A percentile compares a stretch with the other conserved stretches of the same genome.
Conservation (phyloP, 805 yeast species). For the Saccharomycopsis amapae region DNA sequence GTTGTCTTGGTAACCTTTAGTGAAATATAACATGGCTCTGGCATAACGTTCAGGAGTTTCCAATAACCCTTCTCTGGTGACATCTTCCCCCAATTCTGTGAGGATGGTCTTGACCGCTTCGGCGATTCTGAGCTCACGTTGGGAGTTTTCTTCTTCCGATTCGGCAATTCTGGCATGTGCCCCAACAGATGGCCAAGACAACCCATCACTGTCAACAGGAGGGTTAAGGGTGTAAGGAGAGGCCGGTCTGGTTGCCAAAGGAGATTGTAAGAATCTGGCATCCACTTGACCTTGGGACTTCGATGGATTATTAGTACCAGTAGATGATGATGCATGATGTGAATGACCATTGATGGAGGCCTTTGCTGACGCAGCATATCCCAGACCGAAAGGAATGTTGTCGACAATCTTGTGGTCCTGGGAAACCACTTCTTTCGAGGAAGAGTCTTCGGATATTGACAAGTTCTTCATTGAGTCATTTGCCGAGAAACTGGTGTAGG, state of each 20-base stretch:
- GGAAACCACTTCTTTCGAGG: constrained; percentile 6
- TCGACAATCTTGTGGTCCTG: constrained; percentile 8
- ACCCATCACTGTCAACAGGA: constrained; percentile 83
- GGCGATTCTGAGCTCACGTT: constrained; percentile 71
- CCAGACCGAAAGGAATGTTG: constrained; percentile 13
- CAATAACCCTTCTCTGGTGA: constrained; percentile 75
- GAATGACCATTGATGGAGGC: constrained; percentile 12
- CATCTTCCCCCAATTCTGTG: constrained; percentile 86
- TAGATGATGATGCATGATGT: neutral
- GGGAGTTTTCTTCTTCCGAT: constrained; percentile 52
- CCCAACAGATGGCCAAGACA: constrained; percentile 91
- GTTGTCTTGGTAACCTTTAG: constrained; percentile 95
- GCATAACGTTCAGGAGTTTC: constrained; percentile 98
- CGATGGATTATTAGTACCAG: neutral
- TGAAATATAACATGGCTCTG: constrained; percentile 89
- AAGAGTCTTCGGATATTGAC: no score
- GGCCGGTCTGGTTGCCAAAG: constrained; percentile 68
- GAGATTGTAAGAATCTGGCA: constrained; percentile 30
- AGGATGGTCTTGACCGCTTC: constrained; percentile 70
- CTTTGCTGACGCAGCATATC: constrained; percentile 12
- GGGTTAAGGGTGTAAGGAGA: constrained; percentile 79
- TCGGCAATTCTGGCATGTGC: constrained; percentile 73
- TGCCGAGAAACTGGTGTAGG: no score
- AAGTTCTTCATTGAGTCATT: no score
- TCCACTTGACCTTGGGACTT: neutral